A percentile compares a stretch with the other conserved stretches of the same genome.
phyloP scores from a whole-genome alignment of 1,284 basidiomycete genomes.

The Rhizoctonia solani region DNA sequence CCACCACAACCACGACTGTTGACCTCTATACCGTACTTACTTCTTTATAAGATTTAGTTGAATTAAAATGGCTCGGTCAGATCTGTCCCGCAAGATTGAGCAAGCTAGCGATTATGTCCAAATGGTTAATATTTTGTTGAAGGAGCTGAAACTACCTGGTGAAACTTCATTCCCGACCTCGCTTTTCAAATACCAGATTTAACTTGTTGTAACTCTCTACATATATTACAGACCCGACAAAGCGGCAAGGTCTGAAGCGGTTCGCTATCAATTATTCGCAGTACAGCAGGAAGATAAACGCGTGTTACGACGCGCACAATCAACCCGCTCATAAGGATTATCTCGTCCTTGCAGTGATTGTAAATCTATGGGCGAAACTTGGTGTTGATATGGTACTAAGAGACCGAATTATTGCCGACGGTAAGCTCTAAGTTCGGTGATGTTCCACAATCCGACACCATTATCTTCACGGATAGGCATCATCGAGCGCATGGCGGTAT shows the following conservation, averaged over 20 bases:
- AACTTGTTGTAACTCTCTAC: not conserved
- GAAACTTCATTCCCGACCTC: not conserved
- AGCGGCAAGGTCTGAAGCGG: slow-evolving; percentile 26
- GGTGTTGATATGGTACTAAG: slow-evolving; percentile 10
- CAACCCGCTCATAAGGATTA: slow-evolving; percentile 14
- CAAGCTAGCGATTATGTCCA: not conserved
- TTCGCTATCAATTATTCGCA: slow-evolving; percentile 8
- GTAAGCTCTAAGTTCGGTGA: not conserved
- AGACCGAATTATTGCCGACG: slow-evolving; percentile 13
- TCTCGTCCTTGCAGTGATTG: slow-evolving; percentile 5
- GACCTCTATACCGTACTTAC: too few relatives aligned
- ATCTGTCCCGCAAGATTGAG: slow-evolving; percentile 13
- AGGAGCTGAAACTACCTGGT: slow-evolving; percentile 26
- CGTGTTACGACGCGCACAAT: slow-evolving; percentile 21
- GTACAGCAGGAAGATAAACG: slow-evolving; percentile 16
- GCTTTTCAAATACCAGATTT: not conserved
- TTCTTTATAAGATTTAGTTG: too few relatives aligned
- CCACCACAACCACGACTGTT: too few relatives aligned
- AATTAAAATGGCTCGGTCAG: slow-evolving; percentile 1
- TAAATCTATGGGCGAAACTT: slow-evolving; percentile 29
- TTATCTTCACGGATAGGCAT: not conserved
- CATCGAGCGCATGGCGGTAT: slow-evolving; percentile 8
- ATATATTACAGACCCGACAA: slow-evolving; percentile 5
- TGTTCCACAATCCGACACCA: not conserved
- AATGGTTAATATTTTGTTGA: slow-evolving; percentile 15